Conservation (phyloP, 768 basidiomycete genomes). For the Pholiota microspora region DNA sequence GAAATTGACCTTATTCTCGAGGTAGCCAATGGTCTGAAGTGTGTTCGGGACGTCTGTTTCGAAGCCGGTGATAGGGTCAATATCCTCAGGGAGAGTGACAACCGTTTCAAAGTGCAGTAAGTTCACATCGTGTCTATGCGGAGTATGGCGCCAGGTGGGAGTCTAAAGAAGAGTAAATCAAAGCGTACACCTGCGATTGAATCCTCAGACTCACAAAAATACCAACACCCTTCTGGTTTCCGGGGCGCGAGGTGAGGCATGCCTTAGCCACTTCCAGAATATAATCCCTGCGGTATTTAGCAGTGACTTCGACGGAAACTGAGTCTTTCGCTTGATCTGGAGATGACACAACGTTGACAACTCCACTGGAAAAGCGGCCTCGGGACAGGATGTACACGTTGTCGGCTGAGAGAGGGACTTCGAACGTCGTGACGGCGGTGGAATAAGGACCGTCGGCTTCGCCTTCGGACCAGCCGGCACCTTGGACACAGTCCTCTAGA, state of each 20-base stretch:
- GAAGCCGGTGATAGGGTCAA: constrained; percentile 39
- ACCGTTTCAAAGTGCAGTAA: constrained; percentile 32
- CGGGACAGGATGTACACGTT: constrained; percentile 28
- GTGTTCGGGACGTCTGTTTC: constrained; percentile 42
- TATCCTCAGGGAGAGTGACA: constrained; percentile 33
- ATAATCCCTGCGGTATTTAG: constrained; percentile 21
- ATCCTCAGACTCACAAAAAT: constrained; percentile 28
- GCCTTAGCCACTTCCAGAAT: constrained; percentile 22
- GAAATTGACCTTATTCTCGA: constrained; percentile 35
- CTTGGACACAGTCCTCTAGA: constrained; percentile 10
- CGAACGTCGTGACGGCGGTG: constrained; percentile 7
- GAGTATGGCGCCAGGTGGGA: constrained; percentile 9
- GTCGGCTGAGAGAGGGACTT: constrained; percentile 21
- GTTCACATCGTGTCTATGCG: constrained; percentile 4
- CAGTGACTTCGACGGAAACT: constrained; percentile 24
- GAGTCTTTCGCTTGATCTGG: constrained; percentile 14
- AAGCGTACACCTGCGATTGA: neutral
- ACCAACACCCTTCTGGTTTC: constrained; percentile 31
- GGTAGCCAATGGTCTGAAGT: constrained; percentile 31
- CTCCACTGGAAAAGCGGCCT: constrained; percentile 24
- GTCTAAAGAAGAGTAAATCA: constrained; percentile 10
- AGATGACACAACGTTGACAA: constrained; percentile 22
- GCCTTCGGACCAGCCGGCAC: constrained; percentile 5
- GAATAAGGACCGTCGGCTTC: neutral
- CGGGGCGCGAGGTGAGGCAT: constrained; percentile 23